These are phyloP conservation scores for Leishmania tropica DNA, from an alignment of 208 protist species.

Conservation along the genomic window DNA sequence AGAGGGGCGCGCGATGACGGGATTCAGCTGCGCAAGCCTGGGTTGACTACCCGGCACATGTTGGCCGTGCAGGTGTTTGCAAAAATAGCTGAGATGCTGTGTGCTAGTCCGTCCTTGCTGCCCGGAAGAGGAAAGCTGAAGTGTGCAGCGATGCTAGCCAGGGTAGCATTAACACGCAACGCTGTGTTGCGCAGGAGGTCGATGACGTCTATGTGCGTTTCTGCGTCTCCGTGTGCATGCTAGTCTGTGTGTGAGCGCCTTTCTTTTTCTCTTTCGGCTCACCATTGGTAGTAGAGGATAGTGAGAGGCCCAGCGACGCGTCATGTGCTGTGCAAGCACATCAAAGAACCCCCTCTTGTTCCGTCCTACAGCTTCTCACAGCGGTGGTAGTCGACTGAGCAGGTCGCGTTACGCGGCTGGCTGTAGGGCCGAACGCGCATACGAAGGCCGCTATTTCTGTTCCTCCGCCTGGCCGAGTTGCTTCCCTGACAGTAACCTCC, in stretches of 20 bases:
- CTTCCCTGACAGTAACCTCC: background rate
- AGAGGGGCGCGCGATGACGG: slow-evolving; percentile 27
- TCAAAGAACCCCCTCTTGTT: background rate
- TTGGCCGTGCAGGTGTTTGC: slow-evolving; percentile 9
- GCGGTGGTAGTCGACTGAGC: background rate
- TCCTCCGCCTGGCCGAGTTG: background rate
- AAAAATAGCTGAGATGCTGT: slow-evolving; percentile 20
- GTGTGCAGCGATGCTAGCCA: background rate
- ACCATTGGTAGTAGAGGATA: background rate
- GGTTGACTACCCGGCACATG: background rate
- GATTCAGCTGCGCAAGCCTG: slow-evolving; percentile 11
- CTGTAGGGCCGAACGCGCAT: background rate
- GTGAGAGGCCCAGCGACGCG: background rate
- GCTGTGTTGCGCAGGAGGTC: background rate
- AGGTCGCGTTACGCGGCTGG: background rate
- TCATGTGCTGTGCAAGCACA: background rate
- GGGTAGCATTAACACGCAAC: background rate
- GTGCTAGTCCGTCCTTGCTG: slow-evolving; percentile 11
- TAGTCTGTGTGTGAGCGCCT: background rate
- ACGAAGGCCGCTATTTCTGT: background rate
- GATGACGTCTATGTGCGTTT: background rate
- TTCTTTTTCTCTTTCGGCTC: background rate
- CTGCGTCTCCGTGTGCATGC: background rate
- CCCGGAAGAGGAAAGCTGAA: background rate
- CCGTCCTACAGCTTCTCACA: background rate